A percentile compares a stretch with the other conserved stretches of the same genome.
Evolutionary conservation across 441 rosid genomes (phyloP).

Genomic region (Capsella rubella): DNA sequence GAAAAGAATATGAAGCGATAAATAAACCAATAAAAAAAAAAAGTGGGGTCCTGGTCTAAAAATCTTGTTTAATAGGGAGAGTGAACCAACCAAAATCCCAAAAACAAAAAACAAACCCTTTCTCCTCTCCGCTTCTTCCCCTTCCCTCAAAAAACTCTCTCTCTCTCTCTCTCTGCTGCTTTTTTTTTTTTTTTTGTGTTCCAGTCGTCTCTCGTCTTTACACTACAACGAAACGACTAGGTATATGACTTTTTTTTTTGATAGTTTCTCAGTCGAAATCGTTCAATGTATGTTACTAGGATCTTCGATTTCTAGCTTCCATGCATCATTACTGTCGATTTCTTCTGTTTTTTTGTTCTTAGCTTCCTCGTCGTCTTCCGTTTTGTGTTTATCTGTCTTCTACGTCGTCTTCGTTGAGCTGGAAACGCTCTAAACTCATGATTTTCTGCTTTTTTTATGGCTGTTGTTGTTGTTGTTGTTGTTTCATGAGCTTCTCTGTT

Average conservation of each 20-base stretch:
- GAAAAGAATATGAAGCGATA: too few species aligned
- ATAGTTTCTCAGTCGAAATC: background rate
- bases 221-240: background rate
- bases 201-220: background rate
- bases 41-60: too few species aligned
- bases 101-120: background rate
- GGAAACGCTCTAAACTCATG: background rate
- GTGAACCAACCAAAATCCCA: too few species aligned
- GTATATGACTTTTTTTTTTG: background rate
- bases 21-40: too few species aligned
- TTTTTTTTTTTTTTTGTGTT: background rate
- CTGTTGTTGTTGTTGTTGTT: background rate
- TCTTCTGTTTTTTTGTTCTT: background rate
- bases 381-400: background rate
- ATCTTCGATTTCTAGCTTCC: background rate
- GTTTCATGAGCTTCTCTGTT: background rate
- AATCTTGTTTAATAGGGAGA: too few species aligned
- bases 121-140: background rate
- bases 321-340: conserved; percentile 9
- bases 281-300: background rate
- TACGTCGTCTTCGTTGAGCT: background rate
- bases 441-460: background rate
- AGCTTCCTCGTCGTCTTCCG: background rate
- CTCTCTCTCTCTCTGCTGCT: background rate
- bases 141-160: background rate